Conservation (phyloP, 306 rosid genomes). For the Trifolium pratense region DNA sequence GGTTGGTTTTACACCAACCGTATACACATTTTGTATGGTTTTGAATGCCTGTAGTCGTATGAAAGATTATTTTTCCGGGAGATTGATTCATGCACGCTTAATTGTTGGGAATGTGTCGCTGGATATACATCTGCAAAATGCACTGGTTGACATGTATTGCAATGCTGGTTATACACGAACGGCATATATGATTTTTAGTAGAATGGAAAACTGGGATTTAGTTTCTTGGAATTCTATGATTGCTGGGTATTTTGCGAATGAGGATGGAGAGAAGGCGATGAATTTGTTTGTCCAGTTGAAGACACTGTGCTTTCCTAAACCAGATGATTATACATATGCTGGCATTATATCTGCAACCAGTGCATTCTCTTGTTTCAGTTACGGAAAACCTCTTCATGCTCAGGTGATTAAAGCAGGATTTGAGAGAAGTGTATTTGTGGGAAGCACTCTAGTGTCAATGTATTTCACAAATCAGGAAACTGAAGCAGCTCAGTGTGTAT, state of each 20-base stretch:
- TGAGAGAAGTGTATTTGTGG: slow-evolving; percentile 62
- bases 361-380: slow-evolving; percentile 42
- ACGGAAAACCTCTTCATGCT: slow-evolving; percentile 75
- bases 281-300: slow-evolving; percentile 56
- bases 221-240: slow-evolving; percentile 92
- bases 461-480: slow-evolving; percentile 67
- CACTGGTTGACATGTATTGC: slow-evolving; percentile 85
- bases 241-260: slow-evolving; percentile 68
- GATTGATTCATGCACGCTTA: slow-evolving; percentile 62
- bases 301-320: slow-evolving; percentile 48
- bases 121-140: slow-evolving; percentile 73
- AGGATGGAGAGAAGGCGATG: slow-evolving; percentile 67
- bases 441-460: slow-evolving; percentile 77
- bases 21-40: slow-evolving; percentile 68
- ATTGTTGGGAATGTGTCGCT: slow-evolving; percentile 52
- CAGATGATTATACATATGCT: slow-evolving; percentile 78
- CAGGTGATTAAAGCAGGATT: slow-evolving; percentile 68
- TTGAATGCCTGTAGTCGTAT: slow-evolving; percentile 65
- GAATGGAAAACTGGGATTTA: slow-evolving; percentile 60
- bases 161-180: slow-evolving; percentile 56
- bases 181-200: slow-evolving; percentile 55
- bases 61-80: slow-evolving; percentile 55
- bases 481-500: slow-evolving; percentile 61
- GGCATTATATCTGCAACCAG: slow-evolving; percentile 61
- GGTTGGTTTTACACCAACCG: slow-evolving; percentile 61